Conservation (phyloP, 1,284 basidiomycete species). For the Trichosporon sp. region DNA sequence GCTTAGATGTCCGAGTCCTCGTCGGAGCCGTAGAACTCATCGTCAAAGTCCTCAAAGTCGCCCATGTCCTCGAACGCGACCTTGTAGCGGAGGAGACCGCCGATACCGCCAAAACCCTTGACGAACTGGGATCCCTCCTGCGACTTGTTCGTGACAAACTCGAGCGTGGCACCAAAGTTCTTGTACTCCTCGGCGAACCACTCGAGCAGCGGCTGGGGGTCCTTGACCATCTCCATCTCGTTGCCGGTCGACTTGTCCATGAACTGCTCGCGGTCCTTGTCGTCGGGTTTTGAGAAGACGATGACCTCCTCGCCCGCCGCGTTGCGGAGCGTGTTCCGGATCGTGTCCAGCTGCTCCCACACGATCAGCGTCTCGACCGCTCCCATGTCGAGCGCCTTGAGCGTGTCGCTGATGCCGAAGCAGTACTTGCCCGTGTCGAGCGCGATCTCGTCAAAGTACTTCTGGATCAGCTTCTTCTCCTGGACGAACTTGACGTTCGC, state of each 20-base stretch:
- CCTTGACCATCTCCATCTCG: slow-evolving; percentile 88
- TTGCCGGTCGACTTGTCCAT: slow-evolving; percentile 88
- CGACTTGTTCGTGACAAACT: slow-evolving; percentile 68
- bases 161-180: slow-evolving; percentile 92
- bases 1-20: slow-evolving; percentile 46
- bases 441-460: slow-evolving; percentile 99
- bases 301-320: slow-evolving; percentile 82
- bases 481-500: slow-evolving; percentile 99
- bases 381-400: slow-evolving; percentile 95
- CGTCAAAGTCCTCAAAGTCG: slow-evolving; percentile 64
- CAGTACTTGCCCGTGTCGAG: slow-evolving; percentile 97
- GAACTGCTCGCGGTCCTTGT: slow-evolving; percentile 88
- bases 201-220: slow-evolving; percentile 83
- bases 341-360: slow-evolving; percentile 94
- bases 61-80: slow-evolving; percentile 84
- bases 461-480: slow-evolving; percentile 96
- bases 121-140: slow-evolving; percentile 99
- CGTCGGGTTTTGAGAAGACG: slow-evolving; percentile 73
- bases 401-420: slow-evolving; percentile 95
- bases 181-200: slow-evolving; percentile 99
- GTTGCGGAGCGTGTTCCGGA: slow-evolving; percentile 80
- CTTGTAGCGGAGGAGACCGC: slow-evolving; percentile 89
- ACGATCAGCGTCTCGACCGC: slow-evolving; percentile 97
- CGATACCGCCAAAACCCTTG: slow-evolving; percentile 97
- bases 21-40: slow-evolving; percentile 59